These are phyloP conservation scores for Suillus sp. DNA, from an alignment of 768 basidiomycete genomes.

Conservation along the genomic window DNA sequence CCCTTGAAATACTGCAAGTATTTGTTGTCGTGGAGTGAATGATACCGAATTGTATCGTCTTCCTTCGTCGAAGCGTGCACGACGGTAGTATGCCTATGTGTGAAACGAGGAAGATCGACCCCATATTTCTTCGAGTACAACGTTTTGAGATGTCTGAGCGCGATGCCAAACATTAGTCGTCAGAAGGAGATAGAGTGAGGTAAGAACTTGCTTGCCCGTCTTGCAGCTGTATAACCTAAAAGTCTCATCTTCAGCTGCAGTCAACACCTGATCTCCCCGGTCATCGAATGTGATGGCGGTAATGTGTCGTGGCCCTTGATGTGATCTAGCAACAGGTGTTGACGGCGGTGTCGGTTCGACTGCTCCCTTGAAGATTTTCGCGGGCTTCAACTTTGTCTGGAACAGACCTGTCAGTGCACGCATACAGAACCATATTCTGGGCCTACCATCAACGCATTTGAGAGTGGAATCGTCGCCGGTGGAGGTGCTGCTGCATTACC, in stretches of 20 bases:
- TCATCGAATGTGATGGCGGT: slow-evolving; percentile 93
- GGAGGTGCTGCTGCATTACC: slow-evolving; percentile 31
- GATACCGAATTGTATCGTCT: slow-evolving; percentile 93
- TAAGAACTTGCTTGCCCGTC: slow-evolving; percentile 85
- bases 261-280: slow-evolving; percentile 82
- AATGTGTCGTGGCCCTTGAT: slow-evolving; percentile 66
- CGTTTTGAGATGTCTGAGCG: slow-evolving; percentile 67
- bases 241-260: slow-evolving; percentile 89
- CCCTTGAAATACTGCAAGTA: slow-evolving; percentile 96
- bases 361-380: slow-evolving; percentile 83
- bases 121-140: slow-evolving; percentile 96
- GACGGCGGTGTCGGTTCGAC: slow-evolving; percentile 63
- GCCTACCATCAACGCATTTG: slow-evolving; percentile 53
- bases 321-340: slow-evolving; percentile 40
- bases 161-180: slow-evolving; percentile 31
- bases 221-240: slow-evolving; percentile 88
- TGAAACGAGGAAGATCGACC: slow-evolving; percentile 91
- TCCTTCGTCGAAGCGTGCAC: slow-evolving; percentile 93
- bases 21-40: slow-evolving; percentile 94
- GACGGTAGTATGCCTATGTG: slow-evolving; percentile 85
- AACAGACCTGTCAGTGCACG: not conserved
- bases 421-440: not conserved
- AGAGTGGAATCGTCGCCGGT: slow-evolving; percentile 45
- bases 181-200: slow-evolving; percentile 20
- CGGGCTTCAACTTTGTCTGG: slow-evolving; percentile 79